Evolutionary conservation across 2,329 filamentous ascomycete species (phyloP), one percentile per base, ranked within the genome.

Genomic region (Alternaria triticimaculans): DNA sequence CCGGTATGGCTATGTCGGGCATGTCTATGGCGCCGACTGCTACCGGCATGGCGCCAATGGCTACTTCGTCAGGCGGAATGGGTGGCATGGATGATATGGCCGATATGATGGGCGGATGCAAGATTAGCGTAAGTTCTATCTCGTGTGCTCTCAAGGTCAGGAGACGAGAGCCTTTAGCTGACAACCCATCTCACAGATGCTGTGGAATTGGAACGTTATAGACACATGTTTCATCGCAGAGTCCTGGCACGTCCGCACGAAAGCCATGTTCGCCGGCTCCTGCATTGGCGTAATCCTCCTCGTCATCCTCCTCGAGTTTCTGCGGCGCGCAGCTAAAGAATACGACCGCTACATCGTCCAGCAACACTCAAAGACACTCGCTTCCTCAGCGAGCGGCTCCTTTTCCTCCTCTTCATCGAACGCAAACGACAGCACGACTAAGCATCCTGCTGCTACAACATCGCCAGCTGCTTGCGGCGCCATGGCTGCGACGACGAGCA

Each of bases 241-340:
- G 5, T 84, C 85, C 28, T 96, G 92, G 92, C 89, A 88, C 72
- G 87, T 94, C 75, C 89, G 82, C 14, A 90, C 89, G 11, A 81
- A 79, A 26, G 89, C 87, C 76, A 90, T 90, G 86, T 96, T 96
- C 75, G 92, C 90, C 54, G 92, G 90, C 30, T 92, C 90, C 58
- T 96, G 92, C 82, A 91, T 97, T 75, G 92, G 91, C 60, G 89
- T 94, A 33, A 84, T 94, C 67, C 82, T 90, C 12, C 88, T 96
- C 61, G 90, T 92, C 67, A 84, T 95, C 61, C 71, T 81, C 4
- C 89, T 96, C 69, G 92, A 96, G 75, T 82, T 89, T 62, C 85
- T 96, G 21, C 90, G 93, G 55, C 90, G 92, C 50, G 74, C 86
- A 18, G 85, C 87, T 68, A 90, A 91, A 73, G 92, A 94, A 77